A percentile compares a stretch with the other conserved stretches of the same genome.
Conservation (phyloP, 176 grass and related monocot genomes). For the Alloteropsis semialata region DNA sequence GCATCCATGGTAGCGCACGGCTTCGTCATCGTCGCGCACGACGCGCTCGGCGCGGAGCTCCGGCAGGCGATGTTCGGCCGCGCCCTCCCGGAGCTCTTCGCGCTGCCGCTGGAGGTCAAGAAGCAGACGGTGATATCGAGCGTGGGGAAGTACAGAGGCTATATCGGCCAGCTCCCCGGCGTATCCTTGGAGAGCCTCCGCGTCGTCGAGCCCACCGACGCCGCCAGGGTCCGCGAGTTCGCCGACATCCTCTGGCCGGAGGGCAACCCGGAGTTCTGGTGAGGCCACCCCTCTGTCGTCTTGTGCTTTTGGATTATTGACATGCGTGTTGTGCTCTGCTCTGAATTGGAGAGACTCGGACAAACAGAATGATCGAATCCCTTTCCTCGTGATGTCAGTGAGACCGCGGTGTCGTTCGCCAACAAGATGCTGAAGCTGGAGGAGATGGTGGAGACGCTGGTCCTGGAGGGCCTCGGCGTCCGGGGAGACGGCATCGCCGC, state of each 20-base stretch:
- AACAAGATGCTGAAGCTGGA: constrained; percentile 20
- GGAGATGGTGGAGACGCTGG: constrained; percentile 30
- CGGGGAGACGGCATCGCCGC: neutral
- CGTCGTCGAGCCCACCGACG: neutral
- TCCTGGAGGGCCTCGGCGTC: constrained; percentile 31
- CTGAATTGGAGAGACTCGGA: neutral
- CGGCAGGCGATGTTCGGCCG: constrained; percentile 34
- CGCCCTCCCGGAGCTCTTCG: constrained; percentile 44
- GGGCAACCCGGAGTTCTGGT: constrained; percentile 54
- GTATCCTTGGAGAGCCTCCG: constrained; percentile 47
- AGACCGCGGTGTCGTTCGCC: neutral
- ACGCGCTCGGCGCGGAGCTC: constrained; percentile 21
- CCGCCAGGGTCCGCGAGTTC: constrained; percentile 34
- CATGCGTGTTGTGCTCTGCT: neutral
- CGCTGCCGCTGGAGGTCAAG: constrained; percentile 45
- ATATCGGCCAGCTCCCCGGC: constrained; percentile 38
- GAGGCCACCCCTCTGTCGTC: too few species aligned
- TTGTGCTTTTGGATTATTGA: too few species aligned
- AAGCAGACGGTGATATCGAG: neutral
- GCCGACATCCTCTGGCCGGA: constrained; percentile 40
- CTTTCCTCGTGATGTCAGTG: neutral
- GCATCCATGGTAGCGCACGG: constrained; percentile 44
- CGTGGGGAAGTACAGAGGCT: constrained; percentile 9
- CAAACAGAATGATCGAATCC: too few species aligned
- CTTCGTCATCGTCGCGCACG: constrained; percentile 39